Evolutionary conservation across 2,329 filamentous ascomycete genomes (phyloP).

Genomic region (Fusarium decemcellulare): DNA sequence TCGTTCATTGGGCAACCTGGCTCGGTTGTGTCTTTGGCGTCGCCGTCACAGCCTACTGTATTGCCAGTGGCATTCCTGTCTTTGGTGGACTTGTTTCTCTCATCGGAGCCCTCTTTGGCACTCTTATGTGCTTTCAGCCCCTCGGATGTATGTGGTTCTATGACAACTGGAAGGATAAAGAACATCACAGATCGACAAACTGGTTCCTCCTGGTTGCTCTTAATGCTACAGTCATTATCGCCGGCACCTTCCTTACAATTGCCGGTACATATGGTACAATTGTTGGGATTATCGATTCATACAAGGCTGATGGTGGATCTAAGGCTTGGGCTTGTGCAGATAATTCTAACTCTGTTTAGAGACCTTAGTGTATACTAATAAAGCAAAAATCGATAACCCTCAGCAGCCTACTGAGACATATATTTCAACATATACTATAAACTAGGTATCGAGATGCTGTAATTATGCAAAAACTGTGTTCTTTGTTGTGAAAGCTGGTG

Average conservation of each 20-base stretch:
- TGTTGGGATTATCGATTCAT: conserved; percentile 51
- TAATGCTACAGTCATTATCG: conserved; percentile 29
- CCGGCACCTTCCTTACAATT: conserved; percentile 57
- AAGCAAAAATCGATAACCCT: too few relatives aligned
- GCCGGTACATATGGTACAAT: conserved; percentile 62
- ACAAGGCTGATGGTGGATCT: conserved; percentile 53
- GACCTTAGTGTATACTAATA: too few relatives aligned
- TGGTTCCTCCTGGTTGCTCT: conserved; percentile 39
- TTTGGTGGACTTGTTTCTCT: conserved; percentile 49
- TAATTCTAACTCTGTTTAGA: conserved; percentile 55
- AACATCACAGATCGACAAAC: conserved; percentile 3
- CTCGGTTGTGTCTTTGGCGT: conserved; percentile 46
- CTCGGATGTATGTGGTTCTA: conserved; percentile 50
- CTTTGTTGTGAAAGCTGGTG: too few relatives aligned
- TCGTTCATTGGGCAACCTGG: conserved; percentile 50
- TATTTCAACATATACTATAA: too few relatives aligned
- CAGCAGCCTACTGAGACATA: too few relatives aligned
- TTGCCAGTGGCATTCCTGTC: conserved; percentile 43
- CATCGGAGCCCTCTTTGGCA: conserved; percentile 48
- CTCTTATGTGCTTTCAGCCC: conserved; percentile 48
- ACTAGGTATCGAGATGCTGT: conserved; percentile 43
- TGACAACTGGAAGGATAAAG: conserved; percentile 44
- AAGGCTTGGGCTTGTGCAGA: conserved; percentile 59
- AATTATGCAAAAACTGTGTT: too few relatives aligned
- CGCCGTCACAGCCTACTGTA: conserved; percentile 46